A percentile compares a stretch with the other conserved stretches of the same genome.
phyloP scores from a whole-genome alignment of 2,329 filamentous ascomycete species.

The Pseudocercospora macadamiae region DNA sequence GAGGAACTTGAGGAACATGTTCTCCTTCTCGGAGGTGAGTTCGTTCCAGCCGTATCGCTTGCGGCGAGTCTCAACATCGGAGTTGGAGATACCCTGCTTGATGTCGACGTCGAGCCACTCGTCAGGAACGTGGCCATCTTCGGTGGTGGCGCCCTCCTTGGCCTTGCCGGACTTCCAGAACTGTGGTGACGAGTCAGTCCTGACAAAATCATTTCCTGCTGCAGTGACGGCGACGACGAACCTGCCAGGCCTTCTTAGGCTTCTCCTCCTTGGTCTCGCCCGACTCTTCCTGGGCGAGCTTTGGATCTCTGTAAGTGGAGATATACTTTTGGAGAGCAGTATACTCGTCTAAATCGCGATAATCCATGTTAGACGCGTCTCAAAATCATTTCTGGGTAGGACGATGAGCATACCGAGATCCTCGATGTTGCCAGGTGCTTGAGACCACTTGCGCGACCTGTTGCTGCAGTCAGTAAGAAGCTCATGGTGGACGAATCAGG shows the following conservation, averaged over 20 bases:
- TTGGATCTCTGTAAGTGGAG: slow-evolving; percentile 66
- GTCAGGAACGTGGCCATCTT: slow-evolving; percentile 56
- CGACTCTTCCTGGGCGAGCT: slow-evolving; percentile 50
- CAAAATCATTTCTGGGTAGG: neutral
- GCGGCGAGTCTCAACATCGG: slow-evolving; percentile 65
- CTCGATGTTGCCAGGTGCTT: slow-evolving; percentile 46
- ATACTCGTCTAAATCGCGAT: slow-evolving; percentile 61
- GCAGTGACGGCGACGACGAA: slow-evolving; percentile 20
- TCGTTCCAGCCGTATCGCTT: slow-evolving; percentile 73
- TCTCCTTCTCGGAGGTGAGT: slow-evolving; percentile 73
- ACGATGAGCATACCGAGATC: slow-evolving; percentile 39
- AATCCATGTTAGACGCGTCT: slow-evolving; percentile 26
- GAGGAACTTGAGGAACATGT: slow-evolving; percentile 74
- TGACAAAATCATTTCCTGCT: neutral
- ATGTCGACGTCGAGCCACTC: slow-evolving; percentile 72
- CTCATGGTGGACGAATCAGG: neutral
- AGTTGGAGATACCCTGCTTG: slow-evolving; percentile 61
- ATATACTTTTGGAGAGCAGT: slow-evolving; percentile 68
- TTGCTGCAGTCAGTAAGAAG: slow-evolving; percentile 22
- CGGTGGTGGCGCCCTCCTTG: slow-evolving; percentile 35
- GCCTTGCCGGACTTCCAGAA: slow-evolving; percentile 54
- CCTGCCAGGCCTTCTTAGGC: slow-evolving; percentile 58
- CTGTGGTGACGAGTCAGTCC: slow-evolving; percentile 35
- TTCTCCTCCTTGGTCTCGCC: slow-evolving; percentile 50
- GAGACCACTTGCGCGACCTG: slow-evolving; percentile 44